These are phyloP conservation scores for Starmerella khaoyaiensis DNA, from an alignment of 805 yeast species.

Conservation along the genomic window DNA sequence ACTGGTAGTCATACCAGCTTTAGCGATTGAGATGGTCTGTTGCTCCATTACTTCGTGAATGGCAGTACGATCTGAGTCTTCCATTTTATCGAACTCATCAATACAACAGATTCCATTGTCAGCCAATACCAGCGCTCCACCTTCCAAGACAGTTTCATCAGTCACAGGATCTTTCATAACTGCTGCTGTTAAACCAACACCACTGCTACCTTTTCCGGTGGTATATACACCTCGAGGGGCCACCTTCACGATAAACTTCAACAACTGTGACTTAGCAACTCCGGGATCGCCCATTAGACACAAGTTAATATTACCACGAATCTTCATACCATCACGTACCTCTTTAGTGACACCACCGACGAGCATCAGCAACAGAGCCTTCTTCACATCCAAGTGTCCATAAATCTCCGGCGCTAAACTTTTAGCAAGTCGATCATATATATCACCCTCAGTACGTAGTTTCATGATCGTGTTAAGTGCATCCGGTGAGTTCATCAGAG, in stretches of 20 bases:
- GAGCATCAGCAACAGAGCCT: slow-evolving; percentile 67
- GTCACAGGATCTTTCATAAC: slow-evolving; percentile 99
- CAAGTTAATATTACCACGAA: slow-evolving; percentile 92
- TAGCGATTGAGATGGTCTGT: slow-evolving; percentile 92
- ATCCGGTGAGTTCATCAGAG: slow-evolving; percentile 27
- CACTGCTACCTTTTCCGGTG: slow-evolving; percentile 97
- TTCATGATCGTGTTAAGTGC: slow-evolving; percentile 43
- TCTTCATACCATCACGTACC: slow-evolving; percentile 91
- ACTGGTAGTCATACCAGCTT: slow-evolving; percentile 95
- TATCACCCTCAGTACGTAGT: slow-evolving; percentile 49
- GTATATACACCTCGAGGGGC: slow-evolving; percentile 97
- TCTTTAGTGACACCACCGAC: slow-evolving; percentile 94
- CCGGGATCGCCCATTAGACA: slow-evolving; percentile 99
- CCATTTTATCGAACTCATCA: slow-evolving; percentile 99
- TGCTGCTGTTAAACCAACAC: slow-evolving; percentile 97
- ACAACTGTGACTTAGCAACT: slow-evolving; percentile 93
- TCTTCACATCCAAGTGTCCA: slow-evolving; percentile 88
- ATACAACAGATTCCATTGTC: slow-evolving; percentile 98
- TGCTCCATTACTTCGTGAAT: slow-evolving; percentile 99
- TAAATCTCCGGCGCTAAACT: slow-evolving; percentile 97
- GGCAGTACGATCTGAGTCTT: slow-evolving; percentile 90
- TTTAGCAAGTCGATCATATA: slow-evolving; percentile 65
- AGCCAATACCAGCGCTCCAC: slow-evolving; percentile 93
- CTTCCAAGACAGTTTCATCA: slow-evolving; percentile 95
- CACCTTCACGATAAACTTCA: slow-evolving; percentile 79